Conservation (phyloP, 2,329 filamentous ascomycete species). For the Aspergillus clavatus region DNA sequence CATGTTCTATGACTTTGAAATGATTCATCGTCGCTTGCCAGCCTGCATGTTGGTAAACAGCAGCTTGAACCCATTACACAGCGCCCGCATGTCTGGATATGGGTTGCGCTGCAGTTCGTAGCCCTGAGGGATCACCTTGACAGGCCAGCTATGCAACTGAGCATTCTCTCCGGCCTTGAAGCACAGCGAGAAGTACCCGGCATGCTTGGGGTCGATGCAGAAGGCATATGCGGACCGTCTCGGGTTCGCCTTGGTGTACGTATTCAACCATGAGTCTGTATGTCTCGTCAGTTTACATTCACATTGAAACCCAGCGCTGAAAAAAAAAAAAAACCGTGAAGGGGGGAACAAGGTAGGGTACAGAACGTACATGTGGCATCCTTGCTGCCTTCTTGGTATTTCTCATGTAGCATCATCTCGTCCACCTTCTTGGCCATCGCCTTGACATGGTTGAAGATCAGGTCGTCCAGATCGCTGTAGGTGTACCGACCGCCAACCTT, state of each 20-base stretch:
- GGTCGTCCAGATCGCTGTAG: conserved; percentile 92
- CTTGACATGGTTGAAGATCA: conserved; percentile 96
- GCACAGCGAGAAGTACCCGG: conserved; percentile 91
- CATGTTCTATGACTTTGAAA: conserved; percentile 1
- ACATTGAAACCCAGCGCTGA: no score
- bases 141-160: conserved; percentile 70
- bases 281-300: conserved; percentile 6
- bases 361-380: conserved; percentile 68
- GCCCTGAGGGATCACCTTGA: conserved; percentile 87
- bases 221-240: conserved; percentile 91
- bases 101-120: conserved; percentile 84
- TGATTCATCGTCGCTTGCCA: conserved; percentile 22
- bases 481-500: conserved; percentile 83
- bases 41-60: conserved; percentile 64
- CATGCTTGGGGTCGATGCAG: conserved; percentile 86
- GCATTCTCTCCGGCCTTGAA: conserved; percentile 85
- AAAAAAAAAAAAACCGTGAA: neutral
- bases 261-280: conserved; percentile 88
- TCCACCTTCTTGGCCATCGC: conserved; percentile 97
- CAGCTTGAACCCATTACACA: conserved; percentile 97
- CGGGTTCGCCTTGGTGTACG: conserved; percentile 93
- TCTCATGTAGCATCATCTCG: conserved; percentile 91
- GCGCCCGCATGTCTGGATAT: conserved; percentile 89
- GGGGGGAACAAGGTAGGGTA: conserved; percentile 3
- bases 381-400: conserved; percentile 78